Evolutionary conservation across 192 early-diverging fungal species (phyloP), one percentile per base, ranked within the genome.

Genomic region (Coemansia furcata): DNA sequence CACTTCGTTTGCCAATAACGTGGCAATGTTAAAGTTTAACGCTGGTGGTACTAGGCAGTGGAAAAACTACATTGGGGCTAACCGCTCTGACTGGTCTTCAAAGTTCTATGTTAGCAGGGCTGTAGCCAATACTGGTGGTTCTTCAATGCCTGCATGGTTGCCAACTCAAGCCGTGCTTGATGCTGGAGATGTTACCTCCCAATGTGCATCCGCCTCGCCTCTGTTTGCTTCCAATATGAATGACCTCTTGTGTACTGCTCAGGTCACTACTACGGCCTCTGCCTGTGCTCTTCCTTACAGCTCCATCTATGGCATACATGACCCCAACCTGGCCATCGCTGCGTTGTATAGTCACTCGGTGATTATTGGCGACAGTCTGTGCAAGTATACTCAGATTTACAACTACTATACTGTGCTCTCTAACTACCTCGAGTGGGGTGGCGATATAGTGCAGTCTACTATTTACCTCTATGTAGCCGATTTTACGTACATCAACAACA

Each of bases 381-480:
- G 77, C 60, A 54, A 32, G 7, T 64, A 66, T 59, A 59, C 55
- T 6, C 44, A 42, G 23, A 66, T 80, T 10, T 74, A 59, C 52
- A 80, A 65, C 65, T 80, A 68, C 66, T 80, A 80, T 43, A 80
- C 77, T 0, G 3, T 74, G 11, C 69, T 80, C 21, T 72, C 78
- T 0, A 80, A 72, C 69, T 80, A 60, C 57, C 67, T 80, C 33
- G 78, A 80, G 55, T 80, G 78, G 78, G 78, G 73, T 4, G 78
- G 78, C 14, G 66, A 71, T 4, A 63, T 68, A n/a, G 63, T 73
- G 7, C 33, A 74, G 50, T 62, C 69, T 4, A 75, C 78, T 47
- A 72, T 80, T 32, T 80, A 80, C 42, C 66, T 80, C 47, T 80
- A 68, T 62, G 66, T 73, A 0, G 59, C 64, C 1, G 66, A 80